Percentiles rank a stretch among this genome's conserved stretches.
phyloP scores from a whole-genome alignment of 1,139 yeast species.

The Pichia cactophila region DNA sequence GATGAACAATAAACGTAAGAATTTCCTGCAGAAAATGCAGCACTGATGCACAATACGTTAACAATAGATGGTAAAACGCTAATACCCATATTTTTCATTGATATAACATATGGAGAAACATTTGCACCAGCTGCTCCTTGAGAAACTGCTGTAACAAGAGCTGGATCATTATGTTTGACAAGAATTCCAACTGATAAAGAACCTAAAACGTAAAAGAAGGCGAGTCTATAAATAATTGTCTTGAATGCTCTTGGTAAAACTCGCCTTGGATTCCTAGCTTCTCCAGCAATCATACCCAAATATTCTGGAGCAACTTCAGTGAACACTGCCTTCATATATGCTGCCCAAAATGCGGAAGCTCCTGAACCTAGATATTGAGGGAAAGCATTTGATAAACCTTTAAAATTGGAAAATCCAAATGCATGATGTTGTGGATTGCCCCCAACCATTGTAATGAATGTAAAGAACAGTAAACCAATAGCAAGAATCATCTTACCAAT shows the following conservation, averaged over 20 bases:
- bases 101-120: conserved; percentile 25
- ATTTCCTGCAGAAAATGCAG: conserved; percentile 35
- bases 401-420: conserved; percentile 54
- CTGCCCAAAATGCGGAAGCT: conserved; percentile 51
- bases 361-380: conserved; percentile 35
- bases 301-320: conserved; percentile 50
- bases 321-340: conserved; percentile 48
- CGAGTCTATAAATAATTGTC: conserved; percentile 20
- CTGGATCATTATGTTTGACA: conserved; percentile 19
- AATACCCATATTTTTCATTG: conserved; percentile 21
- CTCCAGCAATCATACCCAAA: conserved; percentile 49
- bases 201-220: conserved; percentile 33
- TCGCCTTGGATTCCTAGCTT: conserved; percentile 41
- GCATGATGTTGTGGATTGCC: conserved; percentile 54
- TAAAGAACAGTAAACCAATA: conserved; percentile 40
- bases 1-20: conserved; percentile 34
- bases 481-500: conserved; percentile 48
- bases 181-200: conserved; percentile 22
- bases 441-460: conserved; percentile 43
- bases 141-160: conserved; percentile 14
- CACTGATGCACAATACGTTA: conserved; percentile 28
- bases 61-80: conserved; percentile 29
- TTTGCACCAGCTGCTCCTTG: conserved; percentile 24
- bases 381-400: conserved; percentile 54
- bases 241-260: conserved; percentile 43